Percentiles rank a stretch among this genome's conserved stretches.
Evolutionary conservation across 2,329 filamentous ascomycete genomes (phyloP).

Genomic region (Aspergillus sp.): DNA sequence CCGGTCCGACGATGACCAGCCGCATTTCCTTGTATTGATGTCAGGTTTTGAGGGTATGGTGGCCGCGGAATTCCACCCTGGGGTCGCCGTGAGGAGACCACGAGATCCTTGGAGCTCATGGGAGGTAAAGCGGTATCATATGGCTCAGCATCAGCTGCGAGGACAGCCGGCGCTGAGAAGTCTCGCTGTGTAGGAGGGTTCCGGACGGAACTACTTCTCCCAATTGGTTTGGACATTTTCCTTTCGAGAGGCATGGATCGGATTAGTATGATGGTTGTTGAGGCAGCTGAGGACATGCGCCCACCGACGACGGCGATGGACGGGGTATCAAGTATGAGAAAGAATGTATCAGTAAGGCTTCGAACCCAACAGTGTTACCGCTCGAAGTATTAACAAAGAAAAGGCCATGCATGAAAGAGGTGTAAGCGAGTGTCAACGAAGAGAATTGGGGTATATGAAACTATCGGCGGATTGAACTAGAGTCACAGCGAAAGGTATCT

Average conservation of each 20-base stretch:
- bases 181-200: conserved; percentile 4
- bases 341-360: conserved; percentile 1
- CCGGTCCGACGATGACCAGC: conserved; percentile 39
- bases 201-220: conserved; percentile 13
- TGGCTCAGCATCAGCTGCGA: conserved; percentile 8
- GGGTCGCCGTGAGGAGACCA: conserved; percentile 14
- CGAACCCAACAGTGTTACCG: neutral
- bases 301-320: neutral
- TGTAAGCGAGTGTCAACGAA: conserved; percentile 6
- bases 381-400: neutral
- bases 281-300: conserved; percentile 3
- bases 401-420: conserved; percentile 1
- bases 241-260: neutral
- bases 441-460: conserved; percentile 6
- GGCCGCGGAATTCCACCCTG: conserved; percentile 21
- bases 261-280: neutral
- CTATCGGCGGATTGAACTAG: neutral
- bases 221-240: conserved; percentile 15
- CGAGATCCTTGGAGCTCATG: conserved; percentile 26
- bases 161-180: neutral
- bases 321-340: neutral
- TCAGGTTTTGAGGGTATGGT: conserved; percentile 23
- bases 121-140: conserved; percentile 33
- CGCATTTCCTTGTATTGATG: conserved; percentile 21
- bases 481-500: conserved; percentile 5